Base-by-base conservation (phyloP, 257 asterid species). In the Solanum piurae region DNA sequence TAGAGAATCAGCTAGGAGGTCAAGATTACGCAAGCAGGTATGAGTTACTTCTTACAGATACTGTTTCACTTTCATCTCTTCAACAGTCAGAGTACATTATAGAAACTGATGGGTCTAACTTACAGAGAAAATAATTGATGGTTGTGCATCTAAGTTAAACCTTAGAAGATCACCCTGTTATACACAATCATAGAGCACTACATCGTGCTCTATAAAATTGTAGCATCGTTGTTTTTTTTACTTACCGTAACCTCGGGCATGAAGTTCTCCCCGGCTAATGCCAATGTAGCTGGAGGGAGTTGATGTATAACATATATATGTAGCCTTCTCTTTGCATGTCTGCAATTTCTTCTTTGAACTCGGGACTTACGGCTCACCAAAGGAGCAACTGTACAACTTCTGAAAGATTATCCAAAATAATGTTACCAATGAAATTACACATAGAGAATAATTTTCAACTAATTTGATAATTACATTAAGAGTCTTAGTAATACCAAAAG, bases 21-120 rank as follows among this genome's bases (percentile, higher is more conserved):
- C 99, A 88, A 94, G 99, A 90, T 90, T 97, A 73, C 97, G 99
- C 74, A 97, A 97, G 90, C 99, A 97, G 99, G 99, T 96, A 87
- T 37, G 85, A 82, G 69, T 82, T 82, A 49, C 40, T 82, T 82
- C 36, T 29, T 31, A 49, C 44, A 49, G 27, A 82, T 49, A 82
- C 27, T 49, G 85, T 82, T 29, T 80, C 85, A 49, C 12, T 33
- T 82, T 10, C 44, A 49, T 49, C 69, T 80, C 66, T 80, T 46
- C 68, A 29, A 16, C 42, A 18, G 25, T 44, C 27, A 40, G 60
- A 14, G 12, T 77, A 23, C 23, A 40, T 77, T 25, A 40, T 79
- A 79, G 38, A 46, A 79, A 27, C n/a, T 16, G 85, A 27, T 77
- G 62, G 36, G 49, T 77, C 62, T 25, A 52, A 73, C 83, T 75